Evolutionary conservation across 116 monocot genomes (phyloP).

Genomic region (Iris pallida): DNA sequence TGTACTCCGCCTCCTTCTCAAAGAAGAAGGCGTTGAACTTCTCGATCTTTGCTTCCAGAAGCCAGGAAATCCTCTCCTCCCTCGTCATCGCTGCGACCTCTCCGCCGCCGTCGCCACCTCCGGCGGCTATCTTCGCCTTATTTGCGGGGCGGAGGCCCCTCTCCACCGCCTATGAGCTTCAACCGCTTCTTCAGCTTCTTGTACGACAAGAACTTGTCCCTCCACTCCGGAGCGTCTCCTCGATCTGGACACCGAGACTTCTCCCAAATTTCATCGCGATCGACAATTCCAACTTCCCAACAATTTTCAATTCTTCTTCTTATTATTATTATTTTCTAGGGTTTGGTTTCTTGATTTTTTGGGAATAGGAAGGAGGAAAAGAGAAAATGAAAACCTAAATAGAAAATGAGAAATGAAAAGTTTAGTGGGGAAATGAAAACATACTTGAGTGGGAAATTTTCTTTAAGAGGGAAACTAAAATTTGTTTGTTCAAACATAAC

Average conservation of each 20-base stretch:
- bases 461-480: too few species aligned
- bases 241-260: conserved; percentile 63
- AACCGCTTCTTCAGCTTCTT: conserved; percentile 79
- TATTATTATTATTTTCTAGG: too few species aligned
- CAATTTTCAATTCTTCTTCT: too few species aligned
- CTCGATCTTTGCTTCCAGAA: conserved; percentile 80
- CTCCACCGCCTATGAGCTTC: conserved; percentile 31
- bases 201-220: conserved; percentile 75
- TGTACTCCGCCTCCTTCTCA: conserved; percentile 92
- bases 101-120: conserved; percentile 2
- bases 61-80: conserved; percentile 69
- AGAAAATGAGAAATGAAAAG: too few species aligned
- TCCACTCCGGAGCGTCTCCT: conserved; percentile 79
- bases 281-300: too few species aligned
- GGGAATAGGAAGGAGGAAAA: too few species aligned
- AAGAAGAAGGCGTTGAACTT: conserved; percentile 86
- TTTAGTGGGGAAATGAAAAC: too few species aligned
- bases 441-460: too few species aligned
- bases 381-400: too few species aligned
- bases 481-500: too few species aligned
- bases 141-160: conserved; percentile 39
- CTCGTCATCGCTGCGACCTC: conserved; percentile 16
- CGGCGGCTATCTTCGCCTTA: conserved; percentile 11
- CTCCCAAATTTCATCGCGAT: conserved; percentile 82
- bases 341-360: too few species aligned